Evolutionary conservation across 2,329 filamentous ascomycete genomes (phyloP).

Genomic region (Albophoma yamanashiensis): DNA sequence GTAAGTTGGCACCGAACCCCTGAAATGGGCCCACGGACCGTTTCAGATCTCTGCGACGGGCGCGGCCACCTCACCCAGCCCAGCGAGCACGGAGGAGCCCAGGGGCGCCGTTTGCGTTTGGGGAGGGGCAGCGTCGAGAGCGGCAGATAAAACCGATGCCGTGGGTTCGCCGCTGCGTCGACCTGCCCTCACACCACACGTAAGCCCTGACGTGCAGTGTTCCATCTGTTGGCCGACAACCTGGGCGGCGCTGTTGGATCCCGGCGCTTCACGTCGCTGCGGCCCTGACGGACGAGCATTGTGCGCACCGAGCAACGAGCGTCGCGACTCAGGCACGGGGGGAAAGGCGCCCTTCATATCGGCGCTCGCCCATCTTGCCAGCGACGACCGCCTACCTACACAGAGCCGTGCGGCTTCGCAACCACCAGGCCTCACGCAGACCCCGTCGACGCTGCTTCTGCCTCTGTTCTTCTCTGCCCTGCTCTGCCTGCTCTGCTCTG

Average conservation of each 20-base stretch:
- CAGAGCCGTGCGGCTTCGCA: neutral
- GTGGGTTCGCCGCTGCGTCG: neutral
- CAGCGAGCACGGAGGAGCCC: neutral
- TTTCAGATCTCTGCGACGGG: slow-evolving; percentile 10
- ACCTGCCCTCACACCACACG: neutral
- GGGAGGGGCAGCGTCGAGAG: neutral
- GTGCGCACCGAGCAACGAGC: neutral
- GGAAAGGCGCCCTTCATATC: neutral
- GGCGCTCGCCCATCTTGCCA: neutral
- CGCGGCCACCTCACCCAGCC: neutral
- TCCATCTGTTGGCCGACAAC: neutral
- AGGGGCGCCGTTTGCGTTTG: neutral
- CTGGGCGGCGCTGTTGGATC: neutral
- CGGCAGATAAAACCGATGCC: neutral
- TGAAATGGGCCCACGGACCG: slow-evolving; percentile 5
- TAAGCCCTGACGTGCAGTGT: neutral
- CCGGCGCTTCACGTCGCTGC: neutral
- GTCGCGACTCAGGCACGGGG: neutral
- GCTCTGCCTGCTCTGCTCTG: neutral
- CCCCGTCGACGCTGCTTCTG: neutral
- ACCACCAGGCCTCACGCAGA: neutral
- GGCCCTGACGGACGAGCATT: neutral
- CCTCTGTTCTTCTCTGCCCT: neutral
- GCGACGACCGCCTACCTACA: neutral
- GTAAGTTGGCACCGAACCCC: slow-evolving; percentile 1